Conservation (phyloP, 2,329 filamentous ascomycete genomes). For the Fusarium sp. region DNA sequence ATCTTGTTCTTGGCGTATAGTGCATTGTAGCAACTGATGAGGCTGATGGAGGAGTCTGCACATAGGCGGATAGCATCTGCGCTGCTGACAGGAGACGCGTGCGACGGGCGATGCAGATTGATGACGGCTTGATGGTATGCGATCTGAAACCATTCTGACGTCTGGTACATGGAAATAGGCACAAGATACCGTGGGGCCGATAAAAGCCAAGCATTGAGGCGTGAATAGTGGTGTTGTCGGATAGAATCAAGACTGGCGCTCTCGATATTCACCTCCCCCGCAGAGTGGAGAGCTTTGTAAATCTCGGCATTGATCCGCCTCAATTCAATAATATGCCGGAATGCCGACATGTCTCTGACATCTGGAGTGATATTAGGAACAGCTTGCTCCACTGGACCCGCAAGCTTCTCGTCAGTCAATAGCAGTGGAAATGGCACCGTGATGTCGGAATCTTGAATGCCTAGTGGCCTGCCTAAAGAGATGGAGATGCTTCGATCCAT, state of each 20-base stretch:
- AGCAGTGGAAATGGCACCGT: slow-evolving; percentile 35
- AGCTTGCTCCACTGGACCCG: slow-evolving; percentile 24
- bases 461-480: slow-evolving; percentile 35
- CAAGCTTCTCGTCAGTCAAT: slow-evolving; percentile 37
- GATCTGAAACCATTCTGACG: slow-evolving; percentile 46
- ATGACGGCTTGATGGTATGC: slow-evolving; percentile 45
- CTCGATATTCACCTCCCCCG: slow-evolving; percentile 35
- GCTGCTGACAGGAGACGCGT: slow-evolving; percentile 43
- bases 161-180: slow-evolving; percentile 45
- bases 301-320: slow-evolving; percentile 40
- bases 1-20: slow-evolving; percentile 45
- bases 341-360: slow-evolving; percentile 42
- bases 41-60: slow-evolving; percentile 43
- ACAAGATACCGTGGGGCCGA: slow-evolving; percentile 41
- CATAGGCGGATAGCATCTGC: slow-evolving; percentile 43
- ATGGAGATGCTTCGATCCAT: slow-evolving; percentile 46
- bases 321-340: slow-evolving; percentile 40
- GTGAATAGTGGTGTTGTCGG: slow-evolving; percentile 40
- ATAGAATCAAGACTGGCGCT: slow-evolving; percentile 36
- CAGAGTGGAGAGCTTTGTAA: slow-evolving; percentile 42
- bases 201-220: slow-evolving; percentile 41
- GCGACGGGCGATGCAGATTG: slow-evolving; percentile 42
- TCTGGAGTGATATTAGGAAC: slow-evolving; percentile 36
- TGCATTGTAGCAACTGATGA: slow-evolving; percentile 45
- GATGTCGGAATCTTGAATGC: slow-evolving; percentile 43